Evolutionary conservation across 257 asterid species (phyloP), one percentile per base, ranked within the genome.

Genomic region (Gentiana dahurica): DNA sequence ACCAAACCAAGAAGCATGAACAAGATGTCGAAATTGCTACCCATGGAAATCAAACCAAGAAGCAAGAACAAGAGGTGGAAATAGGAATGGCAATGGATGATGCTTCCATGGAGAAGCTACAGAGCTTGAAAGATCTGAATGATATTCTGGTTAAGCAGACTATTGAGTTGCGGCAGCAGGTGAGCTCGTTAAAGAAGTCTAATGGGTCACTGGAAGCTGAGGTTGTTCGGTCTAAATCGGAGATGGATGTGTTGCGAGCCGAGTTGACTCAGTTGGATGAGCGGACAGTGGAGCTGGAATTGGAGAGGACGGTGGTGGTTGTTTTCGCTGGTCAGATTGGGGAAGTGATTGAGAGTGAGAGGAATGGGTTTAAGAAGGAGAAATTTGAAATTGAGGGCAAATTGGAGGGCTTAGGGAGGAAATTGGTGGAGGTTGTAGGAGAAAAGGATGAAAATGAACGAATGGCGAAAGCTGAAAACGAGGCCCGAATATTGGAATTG

Each of bases 141-240:
- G 74, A 53, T 34, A 71, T 71, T 66, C 92, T 89, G 49, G 69
- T 89, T 3, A 81, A 73, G 75, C 86, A 86, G 79, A 72, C 82
- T 1, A 33, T 69, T 51, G 91, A 78, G 70, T 82, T 85, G 51
- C 89, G 97, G 51, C 78, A 81, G 60, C 81, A 72, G 72, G 82
- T 89, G 63, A 85, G 71, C 6, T 66, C 89, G 43, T 87, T 85
- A 8, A 41, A 49, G 49, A 75, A 66, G 53, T 68, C 76, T 0
- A 83, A 77, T 8, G 72, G 54, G 48, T 69, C 63, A 41, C 57
- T 89, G 63, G 81, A 81, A 43, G 65, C 65, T 57, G 84, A 81
- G 70, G 68, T 89, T 4, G 53, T 65, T 59, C 81, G 71, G 54
- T 53, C 86, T 53, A 65, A 72, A 59, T 73, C 79, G 65, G 89